Conservation (phyloP, 176 grass and related monocot species). For the Tillandsia fasciculata region DNA sequence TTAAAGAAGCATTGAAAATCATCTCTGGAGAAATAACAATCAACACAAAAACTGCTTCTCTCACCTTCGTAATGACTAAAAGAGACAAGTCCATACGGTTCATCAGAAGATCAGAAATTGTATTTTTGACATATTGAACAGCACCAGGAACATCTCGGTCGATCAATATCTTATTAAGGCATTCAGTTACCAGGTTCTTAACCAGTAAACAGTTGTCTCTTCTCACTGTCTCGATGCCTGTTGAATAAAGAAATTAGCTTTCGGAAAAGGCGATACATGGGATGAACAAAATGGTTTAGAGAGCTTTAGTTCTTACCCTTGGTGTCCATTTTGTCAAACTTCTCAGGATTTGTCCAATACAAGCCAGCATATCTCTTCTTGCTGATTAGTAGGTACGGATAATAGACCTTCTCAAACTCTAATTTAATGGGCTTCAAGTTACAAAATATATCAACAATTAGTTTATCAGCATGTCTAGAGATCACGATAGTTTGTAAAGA, state of each 20-base stretch:
- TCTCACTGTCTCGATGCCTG: constrained; percentile 98
- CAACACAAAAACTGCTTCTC: not conserved
- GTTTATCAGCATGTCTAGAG: not conserved
- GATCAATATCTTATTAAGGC: constrained; percentile 90
- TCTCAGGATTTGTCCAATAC: constrained; percentile 94
- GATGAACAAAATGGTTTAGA: constrained; percentile 1
- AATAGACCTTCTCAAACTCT: constrained; percentile 98
- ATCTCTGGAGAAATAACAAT: not conserved
- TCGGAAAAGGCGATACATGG: constrained; percentile 17
- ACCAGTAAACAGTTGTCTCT: constrained; percentile 98
- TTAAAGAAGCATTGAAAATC: not conserved
- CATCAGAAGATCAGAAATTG: constrained; percentile 97
- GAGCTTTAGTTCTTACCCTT: constrained; percentile 52
- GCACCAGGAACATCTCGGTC: constrained; percentile 85
- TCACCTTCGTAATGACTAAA: constrained; percentile 99
- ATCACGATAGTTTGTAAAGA: not conserved
- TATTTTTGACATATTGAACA: constrained; percentile 96
- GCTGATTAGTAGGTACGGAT: constrained; percentile 91
- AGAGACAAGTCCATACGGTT: constrained; percentile 95
- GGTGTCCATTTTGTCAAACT: constrained; percentile 99
- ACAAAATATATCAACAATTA: constrained; percentile 8
- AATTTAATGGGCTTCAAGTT: constrained; percentile 79
- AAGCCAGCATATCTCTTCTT: constrained; percentile 99
- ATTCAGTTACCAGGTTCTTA: constrained; percentile 95
- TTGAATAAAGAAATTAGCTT: constrained; percentile 14